Base-by-base conservation (phyloP, 495 filamentous ascomycete species). In the Sabuloglossum arenarium region DNA sequence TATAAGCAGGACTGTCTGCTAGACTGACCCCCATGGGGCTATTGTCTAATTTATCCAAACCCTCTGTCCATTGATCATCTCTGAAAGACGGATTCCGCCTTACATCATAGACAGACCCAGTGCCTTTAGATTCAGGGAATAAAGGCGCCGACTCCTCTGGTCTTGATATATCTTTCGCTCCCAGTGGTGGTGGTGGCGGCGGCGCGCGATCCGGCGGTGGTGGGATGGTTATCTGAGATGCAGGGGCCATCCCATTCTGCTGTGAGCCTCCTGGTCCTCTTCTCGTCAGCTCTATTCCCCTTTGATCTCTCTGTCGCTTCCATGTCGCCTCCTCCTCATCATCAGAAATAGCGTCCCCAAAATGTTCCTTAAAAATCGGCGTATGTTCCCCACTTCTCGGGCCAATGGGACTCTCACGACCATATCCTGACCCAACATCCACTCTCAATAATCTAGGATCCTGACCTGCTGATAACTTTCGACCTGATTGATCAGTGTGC, bases 341-440 rank as follows among this genome's bases (percentile, higher is more conserved):
- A 30, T 29, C 47, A 2, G 47, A 29, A 29, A 51, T 51, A 14
- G 1, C 73, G 43, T 84, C 80, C 54, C 81, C 79, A 57, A 85
- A 85, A 62, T 85, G 75, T 61, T 85, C 81, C 55, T 70, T 76
- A 59, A 85, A 85, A 0, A 79, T 71, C 1, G 81, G 81, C 0
- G 78, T 79, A 64, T 81, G 75, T 58, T 61, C 62, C 50, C 56
- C 59, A 14, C 55, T 55, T 55, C 58, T 61, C 11, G 47, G 47
- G 6, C 25, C 47, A 29, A 29, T 51, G 6, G 53, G 53, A 19
- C 53, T 54, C 24, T 54, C 53, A 5, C 47, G 24, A 19, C 16
- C 29, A 51, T 10, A 27, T 19, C 32, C 23, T 46, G 37, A 28
- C 45, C 23, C 59, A 56, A 43, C 60, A 58, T 49, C 31, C 25